phyloP scores from a whole-genome alignment of 2,329 filamentous ascomycete species.

The Penicillium sp. region DNA sequence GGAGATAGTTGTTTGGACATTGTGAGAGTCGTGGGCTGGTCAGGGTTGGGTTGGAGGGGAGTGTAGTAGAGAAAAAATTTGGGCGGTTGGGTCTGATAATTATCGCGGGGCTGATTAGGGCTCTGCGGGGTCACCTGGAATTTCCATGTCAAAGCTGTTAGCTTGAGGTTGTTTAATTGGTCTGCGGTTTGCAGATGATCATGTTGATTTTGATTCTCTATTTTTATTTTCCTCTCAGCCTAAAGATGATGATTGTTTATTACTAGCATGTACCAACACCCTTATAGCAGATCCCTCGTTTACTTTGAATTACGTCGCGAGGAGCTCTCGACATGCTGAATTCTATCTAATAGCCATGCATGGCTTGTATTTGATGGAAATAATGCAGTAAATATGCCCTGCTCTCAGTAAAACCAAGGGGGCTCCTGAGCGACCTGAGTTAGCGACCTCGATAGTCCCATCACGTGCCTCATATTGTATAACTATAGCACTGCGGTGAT shows the following conservation, averaged over 20 bases:
- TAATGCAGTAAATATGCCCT: neutral
- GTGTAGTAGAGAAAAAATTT: constrained; percentile 27
- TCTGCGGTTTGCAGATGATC: neutral
- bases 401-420: neutral
- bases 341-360: neutral
- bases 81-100: constrained; percentile 14
- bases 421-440: neutral
- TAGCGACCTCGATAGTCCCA: neutral
- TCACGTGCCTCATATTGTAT: neutral
- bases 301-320: neutral
- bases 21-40: constrained; percentile 13
- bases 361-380: neutral
- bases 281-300: neutral
- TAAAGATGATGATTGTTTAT: neutral
- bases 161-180: neutral
- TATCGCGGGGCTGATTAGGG: constrained; percentile 37
- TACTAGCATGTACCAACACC: neutral
- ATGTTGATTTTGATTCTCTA: neutral
- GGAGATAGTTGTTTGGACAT: constrained; percentile 36
- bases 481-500: no score
- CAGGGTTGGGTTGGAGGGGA: constrained; percentile 1
- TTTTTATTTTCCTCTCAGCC: neutral
- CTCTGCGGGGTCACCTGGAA: constrained; percentile 31
- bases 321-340: neutral
- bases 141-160: neutral